These are phyloP conservation scores for Geum urbanum DNA, from an alignment of 306 rosid genomes.

Conservation along the genomic window DNA sequence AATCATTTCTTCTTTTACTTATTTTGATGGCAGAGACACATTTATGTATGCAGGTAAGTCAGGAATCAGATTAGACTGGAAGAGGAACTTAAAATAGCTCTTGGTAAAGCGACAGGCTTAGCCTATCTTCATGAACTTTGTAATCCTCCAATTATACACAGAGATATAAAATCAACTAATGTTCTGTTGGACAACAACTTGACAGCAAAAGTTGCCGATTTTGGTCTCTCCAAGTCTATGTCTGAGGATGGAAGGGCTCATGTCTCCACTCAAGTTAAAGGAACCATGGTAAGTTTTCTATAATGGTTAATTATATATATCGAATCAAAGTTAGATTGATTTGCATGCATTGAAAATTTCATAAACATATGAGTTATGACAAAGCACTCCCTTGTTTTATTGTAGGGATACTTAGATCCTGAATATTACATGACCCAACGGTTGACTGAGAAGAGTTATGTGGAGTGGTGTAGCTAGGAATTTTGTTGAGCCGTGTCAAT, in stretches of 20 bases:
- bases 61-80: constrained; percentile 70
- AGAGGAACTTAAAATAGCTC: constrained; percentile 52
- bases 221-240: constrained; percentile 75
- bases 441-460: constrained; percentile 37
- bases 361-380: neutral
- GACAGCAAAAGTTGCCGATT: constrained; percentile 74
- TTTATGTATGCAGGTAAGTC: constrained; percentile 49
- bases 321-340: constrained; percentile 22
- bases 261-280: constrained; percentile 74
- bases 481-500: too few species aligned
- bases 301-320: neutral
- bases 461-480: too few species aligned
- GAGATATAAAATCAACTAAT: constrained; percentile 80
- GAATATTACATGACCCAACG: constrained; percentile 28
- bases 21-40: neutral
- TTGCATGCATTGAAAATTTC: neutral
- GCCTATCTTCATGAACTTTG: constrained; percentile 75
- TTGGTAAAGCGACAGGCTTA: constrained; percentile 76
- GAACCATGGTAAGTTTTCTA: constrained; percentile 48
- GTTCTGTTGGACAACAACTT: constrained; percentile 60
- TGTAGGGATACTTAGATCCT: constrained; percentile 54
- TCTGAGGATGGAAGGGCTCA: constrained; percentile 48
- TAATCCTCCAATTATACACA: constrained; percentile 71
- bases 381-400: neutral
- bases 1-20: neutral